These are phyloP conservation scores for Coniochaeta sp. DNA, from an alignment of 2,329 filamentous ascomycete species.

Conservation along the genomic window DNA sequence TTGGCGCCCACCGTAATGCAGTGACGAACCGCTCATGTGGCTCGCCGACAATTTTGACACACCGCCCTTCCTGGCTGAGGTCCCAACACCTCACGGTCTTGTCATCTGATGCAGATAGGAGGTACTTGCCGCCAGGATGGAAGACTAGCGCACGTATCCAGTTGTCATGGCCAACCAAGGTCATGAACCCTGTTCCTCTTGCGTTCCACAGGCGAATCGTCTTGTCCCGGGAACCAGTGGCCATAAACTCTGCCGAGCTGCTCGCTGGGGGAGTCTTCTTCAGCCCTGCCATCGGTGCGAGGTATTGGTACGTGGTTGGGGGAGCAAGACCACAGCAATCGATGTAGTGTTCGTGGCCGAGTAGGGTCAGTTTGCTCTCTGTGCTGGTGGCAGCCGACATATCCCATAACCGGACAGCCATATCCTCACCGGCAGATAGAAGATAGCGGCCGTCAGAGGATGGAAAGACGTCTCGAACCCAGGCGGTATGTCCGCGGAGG, in stretches of 20 bases:
- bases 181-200: constrained; percentile 77
- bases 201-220: constrained; percentile 85
- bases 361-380: constrained; percentile 70
- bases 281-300: constrained; percentile 70
- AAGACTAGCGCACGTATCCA: constrained; percentile 85
- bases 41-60: constrained; percentile 74
- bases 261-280: constrained; percentile 71
- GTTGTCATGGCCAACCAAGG: constrained; percentile 82
- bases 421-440: constrained; percentile 75
- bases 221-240: constrained; percentile 85
- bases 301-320: constrained; percentile 65
- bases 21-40: constrained; percentile 80
- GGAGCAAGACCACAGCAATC: constrained; percentile 87
- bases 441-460: constrained; percentile 79
- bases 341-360: constrained; percentile 80
- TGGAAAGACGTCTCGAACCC: constrained; percentile 84
- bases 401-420: constrained; percentile 79
- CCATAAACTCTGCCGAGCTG: constrained; percentile 79
- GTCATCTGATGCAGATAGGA: constrained; percentile 80
- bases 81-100: constrained; percentile 94
- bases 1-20: constrained; percentile 81
- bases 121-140: constrained; percentile 85
- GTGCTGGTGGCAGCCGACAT: constrained; percentile 49
- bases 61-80: constrained; percentile 79
- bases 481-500: constrained; percentile 76